Evolutionary conservation across 2,329 filamentous ascomycete genomes (phyloP).

Genomic region (Botrytis paeoniae): DNA sequence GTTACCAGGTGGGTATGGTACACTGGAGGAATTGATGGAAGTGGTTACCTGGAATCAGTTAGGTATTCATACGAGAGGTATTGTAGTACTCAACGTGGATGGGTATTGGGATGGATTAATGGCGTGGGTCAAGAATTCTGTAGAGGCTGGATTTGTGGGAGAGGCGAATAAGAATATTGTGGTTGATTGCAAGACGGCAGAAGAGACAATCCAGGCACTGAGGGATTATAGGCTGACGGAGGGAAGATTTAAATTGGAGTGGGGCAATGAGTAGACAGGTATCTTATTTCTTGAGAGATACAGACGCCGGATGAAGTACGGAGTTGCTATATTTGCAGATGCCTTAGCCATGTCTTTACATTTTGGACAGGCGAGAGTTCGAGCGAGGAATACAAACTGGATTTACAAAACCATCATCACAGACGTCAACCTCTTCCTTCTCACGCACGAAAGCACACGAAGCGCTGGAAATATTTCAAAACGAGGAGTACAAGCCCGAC

Average conservation of each 20-base stretch:
- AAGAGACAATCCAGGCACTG: slow-evolving; percentile 69
- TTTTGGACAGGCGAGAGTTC: background rate
- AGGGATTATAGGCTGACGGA: slow-evolving; percentile 71
- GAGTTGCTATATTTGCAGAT: background rate
- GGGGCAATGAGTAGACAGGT: slow-evolving; percentile 51
- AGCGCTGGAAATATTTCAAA: background rate
- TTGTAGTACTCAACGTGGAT: slow-evolving; percentile 81
- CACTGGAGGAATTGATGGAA: slow-evolving; percentile 93
- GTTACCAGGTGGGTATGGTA: slow-evolving; percentile 86
- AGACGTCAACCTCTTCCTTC: background rate
- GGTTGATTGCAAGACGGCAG: slow-evolving; percentile 68
- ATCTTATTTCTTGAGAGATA: background rate
- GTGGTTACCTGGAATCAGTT: slow-evolving; percentile 93
- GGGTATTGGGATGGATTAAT: slow-evolving; percentile 91
- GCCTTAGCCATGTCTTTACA: too few species aligned
- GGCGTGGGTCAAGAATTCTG: slow-evolving; percentile 73
- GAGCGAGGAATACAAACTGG: background rate
- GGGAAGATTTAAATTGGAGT: slow-evolving; percentile 76
- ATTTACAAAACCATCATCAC: background rate
- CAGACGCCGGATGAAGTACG: too few species aligned
- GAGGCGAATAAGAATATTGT: slow-evolving; percentile 71
- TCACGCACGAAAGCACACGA: background rate
- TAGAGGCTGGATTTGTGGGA: slow-evolving; percentile 74
- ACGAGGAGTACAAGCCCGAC: background rate
- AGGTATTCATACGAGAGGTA: slow-evolving; percentile 78